A percentile compares a stretch with the other conserved stretches of the same genome.
phyloP scores from a whole-genome alignment of 345 rosid genomes.

The Mallotus nudiflorus region DNA sequence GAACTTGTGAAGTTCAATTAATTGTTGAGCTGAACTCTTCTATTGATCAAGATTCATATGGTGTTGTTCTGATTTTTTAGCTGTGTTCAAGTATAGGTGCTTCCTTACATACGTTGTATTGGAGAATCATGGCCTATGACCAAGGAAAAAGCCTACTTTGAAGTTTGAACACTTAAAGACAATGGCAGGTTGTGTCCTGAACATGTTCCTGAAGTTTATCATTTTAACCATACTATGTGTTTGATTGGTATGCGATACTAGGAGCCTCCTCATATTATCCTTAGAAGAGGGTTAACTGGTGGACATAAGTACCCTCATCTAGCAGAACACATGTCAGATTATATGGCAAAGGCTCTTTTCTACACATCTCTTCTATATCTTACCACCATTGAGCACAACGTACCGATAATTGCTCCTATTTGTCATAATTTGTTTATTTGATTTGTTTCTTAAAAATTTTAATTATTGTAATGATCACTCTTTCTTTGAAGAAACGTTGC shows the following conservation, averaged over 20 bases:
- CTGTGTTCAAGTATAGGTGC: slow-evolving; percentile 48
- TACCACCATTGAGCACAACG: no score
- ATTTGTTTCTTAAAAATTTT: no score
- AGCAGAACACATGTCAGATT: no score
- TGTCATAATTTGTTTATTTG: no score
- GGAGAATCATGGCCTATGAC: slow-evolving; percentile 99
- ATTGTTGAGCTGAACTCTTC: not conserved
- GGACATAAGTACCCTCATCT: slow-evolving; percentile 77
- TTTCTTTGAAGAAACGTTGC: slow-evolving; percentile 10
- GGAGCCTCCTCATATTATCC: slow-evolving; percentile 90
- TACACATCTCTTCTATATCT: no score
- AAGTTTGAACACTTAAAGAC: slow-evolving; percentile 60
- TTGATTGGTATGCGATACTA: slow-evolving; percentile 91
- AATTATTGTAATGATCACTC: slow-evolving; percentile 21
- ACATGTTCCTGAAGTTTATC: slow-evolving; percentile 93
- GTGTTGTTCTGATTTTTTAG: not conserved
- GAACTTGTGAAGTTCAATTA: no score
- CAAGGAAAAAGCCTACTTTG: slow-evolving; percentile 89
- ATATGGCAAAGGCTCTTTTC: no score
- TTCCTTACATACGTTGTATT: no score
- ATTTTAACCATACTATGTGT: slow-evolving; percentile 85
- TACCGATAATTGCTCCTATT: no score
- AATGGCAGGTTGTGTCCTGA: slow-evolving; percentile 64
- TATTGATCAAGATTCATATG: no score
- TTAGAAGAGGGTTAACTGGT: slow-evolving; percentile 86